Evolutionary conservation across 73 alveolate species (phyloP).

Genomic region (Tetrahymena thermophila): DNA sequence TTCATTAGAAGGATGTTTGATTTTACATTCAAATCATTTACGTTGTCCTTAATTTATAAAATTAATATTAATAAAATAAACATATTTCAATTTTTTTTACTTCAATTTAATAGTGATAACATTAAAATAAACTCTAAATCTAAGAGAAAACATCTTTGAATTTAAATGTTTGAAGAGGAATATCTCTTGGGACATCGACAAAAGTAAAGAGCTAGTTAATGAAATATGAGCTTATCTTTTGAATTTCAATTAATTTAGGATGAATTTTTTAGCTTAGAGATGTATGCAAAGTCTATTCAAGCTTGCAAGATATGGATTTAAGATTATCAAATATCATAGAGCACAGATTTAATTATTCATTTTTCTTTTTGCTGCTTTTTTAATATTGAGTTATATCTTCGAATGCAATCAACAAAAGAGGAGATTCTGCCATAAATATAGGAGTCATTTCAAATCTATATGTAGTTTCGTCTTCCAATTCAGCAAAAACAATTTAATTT

Average conservation of each 20-base stretch:
- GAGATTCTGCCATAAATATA: background rate
- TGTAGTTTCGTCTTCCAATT: background rate
- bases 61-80: background rate
- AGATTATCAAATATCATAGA: background rate
- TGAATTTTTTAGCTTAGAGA: background rate
- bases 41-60: background rate
- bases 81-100: background rate
- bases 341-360: background rate
- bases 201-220: background rate
- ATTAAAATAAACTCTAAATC: background rate
- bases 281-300: background rate
- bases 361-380: background rate
- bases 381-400: background rate
- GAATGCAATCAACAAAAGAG: background rate
- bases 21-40: background rate
- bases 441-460: background rate
- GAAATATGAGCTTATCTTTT: background rate
- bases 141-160: background rate
- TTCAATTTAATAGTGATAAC: background rate
- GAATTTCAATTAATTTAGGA: background rate
- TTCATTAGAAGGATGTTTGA: background rate
- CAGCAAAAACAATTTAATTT: background rate
- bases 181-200: background rate
- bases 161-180: background rate
- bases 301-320: background rate